Conservation (phyloP, 2,329 filamentous ascomycete species). For the Sphaerulina musiva region DNA sequence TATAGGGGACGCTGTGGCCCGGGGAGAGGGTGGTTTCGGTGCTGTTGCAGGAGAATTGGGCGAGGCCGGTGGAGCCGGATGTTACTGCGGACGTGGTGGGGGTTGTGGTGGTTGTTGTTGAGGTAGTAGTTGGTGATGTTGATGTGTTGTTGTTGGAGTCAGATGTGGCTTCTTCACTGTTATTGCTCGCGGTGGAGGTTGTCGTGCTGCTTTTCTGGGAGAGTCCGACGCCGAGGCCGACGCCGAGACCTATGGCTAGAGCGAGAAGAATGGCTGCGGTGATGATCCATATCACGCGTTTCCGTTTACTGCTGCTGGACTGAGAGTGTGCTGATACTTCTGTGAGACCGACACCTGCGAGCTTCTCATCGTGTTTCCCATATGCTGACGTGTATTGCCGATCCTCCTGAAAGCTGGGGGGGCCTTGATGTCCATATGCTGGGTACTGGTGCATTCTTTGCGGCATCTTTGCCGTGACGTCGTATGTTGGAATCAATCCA, state of each 20-base stretch:
- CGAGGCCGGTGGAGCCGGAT: constrained; percentile 14
- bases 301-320: neutral
- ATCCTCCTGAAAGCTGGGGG: neutral
- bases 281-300: constrained; percentile 9
- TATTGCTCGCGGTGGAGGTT: neutral
- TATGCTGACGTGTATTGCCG: neutral
- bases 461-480: neutral
- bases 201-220: constrained; percentile 2
- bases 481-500: constrained; percentile 3
- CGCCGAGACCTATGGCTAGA: constrained; percentile 11
- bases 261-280: constrained; percentile 3
- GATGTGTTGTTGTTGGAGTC: neutral
- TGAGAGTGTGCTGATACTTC: neutral
- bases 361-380: constrained; percentile 1
- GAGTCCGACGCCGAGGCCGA: constrained; percentile 9
- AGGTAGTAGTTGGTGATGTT: neutral
- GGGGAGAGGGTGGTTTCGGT: constrained; percentile 2
- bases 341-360: neutral
- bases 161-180: too few relatives aligned
- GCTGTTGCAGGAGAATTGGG: constrained; percentile 14
- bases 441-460: neutral
- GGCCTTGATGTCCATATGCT: neutral
- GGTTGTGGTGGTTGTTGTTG: neutral
- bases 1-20: constrained; percentile 2
- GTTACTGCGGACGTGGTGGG: constrained; percentile 8